A percentile compares a stretch with the other conserved stretches of the same genome.
These are phyloP conservation scores for Linum trigynum DNA, from an alignment of 345 rosid genomes.

Conservation along the genomic window DNA sequence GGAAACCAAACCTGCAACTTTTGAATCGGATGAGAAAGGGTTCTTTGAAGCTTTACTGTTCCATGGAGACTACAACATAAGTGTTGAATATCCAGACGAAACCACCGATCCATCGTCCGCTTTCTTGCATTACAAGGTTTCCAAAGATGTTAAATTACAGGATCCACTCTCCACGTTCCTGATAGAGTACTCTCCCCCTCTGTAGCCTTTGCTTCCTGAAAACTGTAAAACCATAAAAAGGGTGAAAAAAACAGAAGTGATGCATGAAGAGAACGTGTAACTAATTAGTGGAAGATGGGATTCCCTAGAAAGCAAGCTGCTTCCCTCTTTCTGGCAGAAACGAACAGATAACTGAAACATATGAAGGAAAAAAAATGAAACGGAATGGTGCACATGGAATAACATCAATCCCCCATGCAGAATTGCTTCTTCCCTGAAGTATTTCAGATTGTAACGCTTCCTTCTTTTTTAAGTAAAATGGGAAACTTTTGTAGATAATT, in stretches of 20 bases:
- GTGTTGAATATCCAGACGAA: neutral
- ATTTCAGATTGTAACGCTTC: too few species aligned
- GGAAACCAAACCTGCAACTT: neutral
- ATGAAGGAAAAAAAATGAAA: neutral
- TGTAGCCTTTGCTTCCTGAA: neutral
- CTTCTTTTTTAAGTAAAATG: neutral
- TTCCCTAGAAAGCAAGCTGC: neutral
- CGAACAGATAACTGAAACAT: neutral
- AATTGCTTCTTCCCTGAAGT: too few species aligned
- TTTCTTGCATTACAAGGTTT: neutral
- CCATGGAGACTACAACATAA: slow-evolving; percentile 2
- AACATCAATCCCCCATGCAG: neutral
- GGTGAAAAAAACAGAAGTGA: too few species aligned
- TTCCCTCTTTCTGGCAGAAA: neutral
- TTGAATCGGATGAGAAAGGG: neutral
- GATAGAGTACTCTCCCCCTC: neutral
- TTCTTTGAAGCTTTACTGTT: neutral
- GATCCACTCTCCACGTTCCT: neutral
- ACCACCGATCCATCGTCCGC: neutral
- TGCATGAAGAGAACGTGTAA: too few species aligned
- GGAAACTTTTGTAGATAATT: neutral
- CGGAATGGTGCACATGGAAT: neutral
- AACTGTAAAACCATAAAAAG: neutral
- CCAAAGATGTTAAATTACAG: neutral
- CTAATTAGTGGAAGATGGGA: too few species aligned